Conservation (phyloP, 495 filamentous ascomycete species). For the Penicillium malachiteum region DNA sequence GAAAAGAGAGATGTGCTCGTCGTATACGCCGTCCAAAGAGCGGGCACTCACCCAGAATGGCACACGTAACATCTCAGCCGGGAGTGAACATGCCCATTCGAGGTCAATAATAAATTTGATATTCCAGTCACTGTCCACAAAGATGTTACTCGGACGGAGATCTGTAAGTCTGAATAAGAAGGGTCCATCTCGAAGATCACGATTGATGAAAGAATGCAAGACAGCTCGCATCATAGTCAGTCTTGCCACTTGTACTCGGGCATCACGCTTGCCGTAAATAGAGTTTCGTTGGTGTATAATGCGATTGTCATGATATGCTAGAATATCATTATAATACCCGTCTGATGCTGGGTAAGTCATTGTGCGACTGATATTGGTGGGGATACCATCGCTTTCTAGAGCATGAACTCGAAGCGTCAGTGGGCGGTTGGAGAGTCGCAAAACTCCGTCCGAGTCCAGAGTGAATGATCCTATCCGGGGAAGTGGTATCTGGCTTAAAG, state of each 20-base stretch:
- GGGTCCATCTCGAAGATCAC: constrained; percentile 26
- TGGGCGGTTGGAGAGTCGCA: constrained; percentile 29
- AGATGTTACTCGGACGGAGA: background rate
- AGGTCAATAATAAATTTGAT: no score
- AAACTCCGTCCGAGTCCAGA: constrained; percentile 17
- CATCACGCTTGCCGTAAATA: constrained; percentile 17
- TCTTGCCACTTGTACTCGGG: constrained; percentile 25
- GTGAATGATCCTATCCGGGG: constrained; percentile 25
- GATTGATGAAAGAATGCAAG: constrained; percentile 18
- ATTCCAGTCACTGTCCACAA: no score
- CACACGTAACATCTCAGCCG: constrained; percentile 23
- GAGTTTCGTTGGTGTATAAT: constrained; percentile 31
- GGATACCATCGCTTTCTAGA: constrained; percentile 33
- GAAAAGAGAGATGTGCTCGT: constrained; percentile 2
- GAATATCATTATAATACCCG: constrained; percentile 24
- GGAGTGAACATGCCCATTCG: no score
- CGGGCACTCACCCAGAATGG: constrained; percentile 28
- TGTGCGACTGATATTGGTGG: constrained; percentile 23
- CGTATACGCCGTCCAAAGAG: constrained; percentile 20
- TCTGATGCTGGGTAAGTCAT: constrained; percentile 27
- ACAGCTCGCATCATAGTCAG: constrained; percentile 26
- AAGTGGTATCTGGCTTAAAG: constrained; percentile 16
- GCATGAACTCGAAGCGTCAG: constrained; percentile 16
- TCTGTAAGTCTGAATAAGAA: constrained; percentile 28
- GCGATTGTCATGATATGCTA: constrained; percentile 28